Evolutionary conservation across 2,329 filamentous ascomycete genomes (phyloP), one percentile per base, ranked within the genome.

Genomic region (Cercospora sp.): DNA sequence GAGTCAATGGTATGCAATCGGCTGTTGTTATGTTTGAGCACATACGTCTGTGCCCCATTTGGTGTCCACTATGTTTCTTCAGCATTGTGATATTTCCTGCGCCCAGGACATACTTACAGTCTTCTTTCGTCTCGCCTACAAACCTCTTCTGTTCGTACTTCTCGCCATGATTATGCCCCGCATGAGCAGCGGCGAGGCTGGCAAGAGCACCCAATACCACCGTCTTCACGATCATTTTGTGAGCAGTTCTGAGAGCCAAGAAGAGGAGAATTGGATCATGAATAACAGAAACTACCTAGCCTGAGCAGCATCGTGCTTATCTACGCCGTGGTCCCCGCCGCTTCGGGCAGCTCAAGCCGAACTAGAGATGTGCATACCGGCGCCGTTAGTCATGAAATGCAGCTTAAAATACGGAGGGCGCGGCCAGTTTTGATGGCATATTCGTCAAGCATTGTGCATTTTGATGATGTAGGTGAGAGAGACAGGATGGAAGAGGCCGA

Each of bases 41-140:
- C 70, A 66, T 59, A 59, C 55, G 30, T 75, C 73, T 8, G 70
- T 72, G 26, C 74, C 74, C 74, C 74, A 75, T 73, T 75, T 75
- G 3, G 72, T 73, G 64, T 74, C 74, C 39, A 75, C 62, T 64
- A 18, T n/a, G 28, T 45, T 0, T 45, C 53, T 2, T 42, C 31
- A 42, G 53, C 36, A 64, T 12, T 26, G 57, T 28, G 33, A 28
- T 7, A 5, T 8, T 10, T 33, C 31, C 2, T 5, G 20, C n/a
- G 1, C 6, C 13, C 23, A 8, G n/a, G n/a, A 18, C 20, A 12
- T 28, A 48, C 51, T 58, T 30, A 59, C 62, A 67, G 36, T 75
- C 74, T 23, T 74, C 73, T 63, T 71, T 67, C 1, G 74, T 75
- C 70, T 71, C 72, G 42, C 73, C 73, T 20, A 75, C 65, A 60